Evolutionary conservation across 164 flowering plant species (phyloP).

Genomic region (Pachysandra terminalis): DNA sequence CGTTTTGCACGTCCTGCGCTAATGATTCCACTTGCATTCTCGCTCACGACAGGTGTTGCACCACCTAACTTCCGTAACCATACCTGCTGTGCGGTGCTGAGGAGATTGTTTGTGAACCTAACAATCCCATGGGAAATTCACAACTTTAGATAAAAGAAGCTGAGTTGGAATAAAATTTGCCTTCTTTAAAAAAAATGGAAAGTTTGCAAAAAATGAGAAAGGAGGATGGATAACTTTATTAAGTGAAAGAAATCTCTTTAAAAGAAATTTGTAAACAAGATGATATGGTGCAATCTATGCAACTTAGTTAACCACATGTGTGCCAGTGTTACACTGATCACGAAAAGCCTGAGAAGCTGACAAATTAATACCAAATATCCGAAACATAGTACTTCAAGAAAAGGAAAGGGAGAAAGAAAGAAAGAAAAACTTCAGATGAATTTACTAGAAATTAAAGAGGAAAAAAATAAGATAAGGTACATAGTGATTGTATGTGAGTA

Average conservation of each 20-base stretch:
- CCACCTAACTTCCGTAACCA: constrained; percentile 96
- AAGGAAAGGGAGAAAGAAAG: too few species aligned
- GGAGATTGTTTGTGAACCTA: constrained; percentile 95
- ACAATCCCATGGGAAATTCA: constrained; percentile 1
- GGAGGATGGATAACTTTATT: not conserved
- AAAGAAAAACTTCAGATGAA: too few species aligned
- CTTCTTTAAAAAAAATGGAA: not conserved
- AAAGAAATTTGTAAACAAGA: not conserved
- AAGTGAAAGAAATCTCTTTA: too few species aligned
- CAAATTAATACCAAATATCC: not conserved
- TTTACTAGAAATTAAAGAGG: too few species aligned
- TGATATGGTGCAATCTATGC: not conserved
- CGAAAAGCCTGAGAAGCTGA: not conserved
- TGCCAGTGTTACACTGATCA: not conserved
- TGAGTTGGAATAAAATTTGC: too few species aligned
- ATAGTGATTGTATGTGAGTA: too few species aligned
- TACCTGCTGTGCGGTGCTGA: constrained; percentile 95
- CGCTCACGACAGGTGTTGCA: constrained; percentile 80
- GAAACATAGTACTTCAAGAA: not conserved
- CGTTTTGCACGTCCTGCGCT: constrained; percentile 92
- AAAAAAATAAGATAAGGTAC: too few species aligned
- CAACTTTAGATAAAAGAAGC: not conserved
- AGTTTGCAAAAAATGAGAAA: not conserved
- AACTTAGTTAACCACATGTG: not conserved
- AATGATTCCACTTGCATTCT: constrained; percentile 77